Evolutionary conservation across 345 rosid species (phyloP), one percentile per base, ranked within the genome.

Genomic region (Mallotus nudiflorus): DNA sequence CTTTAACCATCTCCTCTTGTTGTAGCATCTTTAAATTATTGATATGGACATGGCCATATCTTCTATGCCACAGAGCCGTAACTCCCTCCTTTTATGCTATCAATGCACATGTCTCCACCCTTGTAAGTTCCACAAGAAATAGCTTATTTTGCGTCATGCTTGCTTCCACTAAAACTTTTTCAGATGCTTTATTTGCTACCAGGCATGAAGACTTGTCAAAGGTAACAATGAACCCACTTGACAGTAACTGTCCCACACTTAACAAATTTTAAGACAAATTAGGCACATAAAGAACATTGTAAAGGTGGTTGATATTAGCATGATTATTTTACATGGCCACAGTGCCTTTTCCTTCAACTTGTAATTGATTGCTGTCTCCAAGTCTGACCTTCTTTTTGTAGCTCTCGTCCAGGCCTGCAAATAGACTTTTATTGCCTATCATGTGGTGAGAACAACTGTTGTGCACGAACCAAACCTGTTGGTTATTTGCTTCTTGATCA

Each of bases 291-390:
- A n/a, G n/a, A n/a, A n/a, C n/a, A n/a, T n/a, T n/a, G n/a, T 33
- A 67, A 42, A 7, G 18, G 31, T 29, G 31, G 12, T 22, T 22
- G 18, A 22, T 33, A 22, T 2, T 29, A 22, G 6, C 63, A 27
- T 58, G 22, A 19, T 29, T 27, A 16, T 27, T 58, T n/a, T 29
- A 6, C 18, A 33, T 3, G 11, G 35, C 18, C 19, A 58, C 10
- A 9, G 22, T 58, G 63, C 40, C 62, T 58, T 27, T 58, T 58
- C n/a, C n/a, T n/a, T n/a, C n/a, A n/a, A n/a, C n/a, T n/a, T n/a
- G n/a, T n/a, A n/a, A n/a, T n/a, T n/a, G n/a, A n/a, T n/a, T n/a
- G n/a, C n/a, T n/a, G n/a, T n/a, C n/a, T n/a, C n/a, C n/a, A n/a
- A n/a, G n/a, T n/a, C n/a, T n/a, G n/a, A n/a, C n/a, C n/a, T n/a